These are phyloP conservation scores for Tetraselmis chui DNA, from an alignment of 139 green algal species.

Conservation along the genomic window DNA sequence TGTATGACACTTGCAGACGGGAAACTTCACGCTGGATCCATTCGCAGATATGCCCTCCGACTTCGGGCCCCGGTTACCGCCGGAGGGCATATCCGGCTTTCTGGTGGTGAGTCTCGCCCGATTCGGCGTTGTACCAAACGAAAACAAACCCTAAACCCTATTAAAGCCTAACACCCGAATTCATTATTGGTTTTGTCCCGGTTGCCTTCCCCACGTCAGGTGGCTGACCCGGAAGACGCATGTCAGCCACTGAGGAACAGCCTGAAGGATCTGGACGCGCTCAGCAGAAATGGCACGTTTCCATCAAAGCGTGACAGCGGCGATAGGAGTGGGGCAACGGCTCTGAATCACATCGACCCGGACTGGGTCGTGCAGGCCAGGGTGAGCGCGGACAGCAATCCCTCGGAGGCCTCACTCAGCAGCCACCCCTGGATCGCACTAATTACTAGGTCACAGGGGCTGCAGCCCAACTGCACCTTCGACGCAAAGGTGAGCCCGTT, in stretches of 20 bases:
- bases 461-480: slow-evolving; percentile 63
- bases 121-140: not conserved
- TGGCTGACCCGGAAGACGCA: slow-evolving; percentile 55
- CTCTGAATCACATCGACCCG: too few relatives aligned
- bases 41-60: slow-evolving; percentile 49
- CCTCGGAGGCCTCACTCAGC: slow-evolving; percentile 6
- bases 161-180: not conserved
- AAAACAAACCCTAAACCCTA: not conserved
- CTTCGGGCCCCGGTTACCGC: slow-evolving; percentile 54
- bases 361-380: too few relatives aligned
- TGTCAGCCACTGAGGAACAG: slow-evolving; percentile 37
- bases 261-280: not conserved
- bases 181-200: not conserved
- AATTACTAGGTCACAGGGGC: slow-evolving; percentile 47
- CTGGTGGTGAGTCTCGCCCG: slow-evolving; percentile 33
- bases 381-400: not conserved
- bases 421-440: slow-evolving; percentile 55
- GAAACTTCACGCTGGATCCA: slow-evolving; percentile 29
- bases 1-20: slow-evolving; percentile 19
- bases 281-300: not conserved
- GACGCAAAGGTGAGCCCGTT: slow-evolving; percentile 58
- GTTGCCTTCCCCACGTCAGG: slow-evolving; percentile 10
- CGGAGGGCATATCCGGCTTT: slow-evolving; percentile 44
- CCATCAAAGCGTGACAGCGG: slow-evolving; percentile 11
- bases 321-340: too few relatives aligned